Evolutionary conservation across 2,329 filamentous ascomycete genomes (phyloP).

Genomic region (Byssochlamys sp.): DNA sequence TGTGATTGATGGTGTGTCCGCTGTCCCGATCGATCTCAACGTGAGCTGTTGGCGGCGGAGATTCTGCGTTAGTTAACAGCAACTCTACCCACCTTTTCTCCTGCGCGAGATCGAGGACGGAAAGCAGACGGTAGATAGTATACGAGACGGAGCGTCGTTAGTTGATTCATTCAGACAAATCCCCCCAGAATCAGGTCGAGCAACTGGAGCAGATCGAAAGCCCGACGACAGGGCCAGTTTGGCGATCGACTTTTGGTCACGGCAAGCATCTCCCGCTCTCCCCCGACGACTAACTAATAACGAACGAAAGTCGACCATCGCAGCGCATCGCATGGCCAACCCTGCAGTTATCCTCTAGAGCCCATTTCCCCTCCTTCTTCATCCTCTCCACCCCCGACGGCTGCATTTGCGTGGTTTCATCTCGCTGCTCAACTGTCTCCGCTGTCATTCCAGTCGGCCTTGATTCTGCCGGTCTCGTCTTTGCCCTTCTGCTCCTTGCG

Average conservation of each 20-base stretch:
- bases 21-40: not conserved
- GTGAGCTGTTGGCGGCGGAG: not conserved
- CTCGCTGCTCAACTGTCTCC: not conserved
- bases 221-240: not conserved
- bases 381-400: not conserved
- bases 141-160: not conserved
- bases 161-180: not conserved
- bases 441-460: not conserved
- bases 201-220: not conserved
- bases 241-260: not conserved
- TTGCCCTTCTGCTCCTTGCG: constrained; percentile 1
- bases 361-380: constrained; percentile 2
- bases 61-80: not conserved
- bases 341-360: not conserved
- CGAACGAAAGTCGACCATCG: not conserved
- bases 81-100: not conserved
- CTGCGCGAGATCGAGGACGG: not conserved
- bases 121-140: not conserved
- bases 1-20: not conserved
- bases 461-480: not conserved
- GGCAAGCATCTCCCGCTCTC: not conserved
- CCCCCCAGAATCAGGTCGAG: not conserved
- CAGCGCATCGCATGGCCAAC: not conserved
- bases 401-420: not conserved
- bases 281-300: not conserved